Evolutionary conservation across 306 rosid species (phyloP).

Genomic region (Urtica urens): DNA sequence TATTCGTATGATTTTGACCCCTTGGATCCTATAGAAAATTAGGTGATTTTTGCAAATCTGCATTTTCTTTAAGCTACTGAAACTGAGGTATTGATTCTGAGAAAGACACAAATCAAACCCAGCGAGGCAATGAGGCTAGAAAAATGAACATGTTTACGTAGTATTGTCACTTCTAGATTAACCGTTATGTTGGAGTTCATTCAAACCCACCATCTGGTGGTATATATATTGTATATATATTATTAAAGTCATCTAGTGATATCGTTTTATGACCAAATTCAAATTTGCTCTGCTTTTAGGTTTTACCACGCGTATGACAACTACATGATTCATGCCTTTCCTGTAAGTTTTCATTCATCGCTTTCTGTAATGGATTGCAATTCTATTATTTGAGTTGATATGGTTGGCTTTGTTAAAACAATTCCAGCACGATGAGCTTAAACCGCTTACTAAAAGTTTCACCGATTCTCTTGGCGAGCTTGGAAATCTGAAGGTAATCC

Average conservation of each 20-base stretch:
- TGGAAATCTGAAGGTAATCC: constrained; percentile 89
- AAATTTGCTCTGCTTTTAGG: too few relatives aligned
- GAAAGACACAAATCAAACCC: too few relatives aligned
- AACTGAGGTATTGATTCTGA: not conserved
- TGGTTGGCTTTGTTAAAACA: too few relatives aligned
- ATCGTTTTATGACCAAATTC: too few relatives aligned
- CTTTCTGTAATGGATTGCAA: constrained; percentile 9
- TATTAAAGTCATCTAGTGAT: too few relatives aligned
- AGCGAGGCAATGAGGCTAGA: too few relatives aligned
- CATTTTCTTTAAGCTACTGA: not conserved
- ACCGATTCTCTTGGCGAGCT: constrained; percentile 86
- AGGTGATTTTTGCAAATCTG: not conserved
- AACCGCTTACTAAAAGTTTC: constrained; percentile 74
- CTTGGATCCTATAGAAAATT: not conserved
- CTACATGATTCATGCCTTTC: constrained; percentile 86
- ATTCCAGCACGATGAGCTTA: constrained; percentile 95
- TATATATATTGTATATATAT: too few relatives aligned
- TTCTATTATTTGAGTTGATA: constrained; percentile 1
- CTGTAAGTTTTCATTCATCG: constrained; percentile 41
- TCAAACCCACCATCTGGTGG: not conserved
- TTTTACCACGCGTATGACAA: constrained; percentile 93
- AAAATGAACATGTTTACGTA: too few relatives aligned
- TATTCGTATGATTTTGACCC: not conserved
- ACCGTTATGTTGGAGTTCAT: not conserved
- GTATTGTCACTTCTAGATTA: too few relatives aligned